Base-by-base conservation (phyloP, 169 alveolate species). In the Plasmodium reichenowi region DNA sequence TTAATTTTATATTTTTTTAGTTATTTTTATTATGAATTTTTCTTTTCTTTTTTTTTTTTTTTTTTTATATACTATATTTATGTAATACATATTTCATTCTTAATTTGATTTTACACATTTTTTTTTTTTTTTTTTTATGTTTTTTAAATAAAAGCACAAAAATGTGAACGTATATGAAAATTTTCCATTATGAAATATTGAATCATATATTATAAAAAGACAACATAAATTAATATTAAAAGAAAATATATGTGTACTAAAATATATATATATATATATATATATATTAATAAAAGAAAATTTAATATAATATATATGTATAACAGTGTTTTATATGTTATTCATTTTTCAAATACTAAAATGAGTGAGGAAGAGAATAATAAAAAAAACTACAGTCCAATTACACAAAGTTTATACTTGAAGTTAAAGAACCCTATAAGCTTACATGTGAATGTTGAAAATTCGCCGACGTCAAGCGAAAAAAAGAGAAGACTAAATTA, bases 371-470 rank as follows among this genome's bases (percentile, higher is more conserved):
- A 59, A n/a, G 85, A 72, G 1, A 50, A 45, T 15, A 83, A 58
- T 8, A 32, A 47, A 24, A 13, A 20, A 17, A 22, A 45, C 13
- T 47, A 83, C 32, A 68, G 85, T 47, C 83, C 91, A 26, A 54
- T 83, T 43, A 62, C 80, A 62, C 60, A 68, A 62, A 83, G 72
- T 26, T 71, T 83, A 75, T 83, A 83, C 47, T 45, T 68, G 26
- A 83, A 83, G 13, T 62, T 83, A 58, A 83, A 63, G 38, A 72
- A 83, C 74, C 91, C 91, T 56, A 60, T 83, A 47, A 83, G 83
- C 24, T 66, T 67, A 4, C 50, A 83, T 26, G 66, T 83, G 8
- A 68, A 83, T 59, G 20, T 83, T 56, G 50, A 71, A 22, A 52
- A 68, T 22, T 68, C 85, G 8, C 50, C 12, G 12, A 9, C 72